Base-by-base conservation (phyloP, 2,329 filamentous ascomycete species). In the Pseudogymnoascus sp. region DNA sequence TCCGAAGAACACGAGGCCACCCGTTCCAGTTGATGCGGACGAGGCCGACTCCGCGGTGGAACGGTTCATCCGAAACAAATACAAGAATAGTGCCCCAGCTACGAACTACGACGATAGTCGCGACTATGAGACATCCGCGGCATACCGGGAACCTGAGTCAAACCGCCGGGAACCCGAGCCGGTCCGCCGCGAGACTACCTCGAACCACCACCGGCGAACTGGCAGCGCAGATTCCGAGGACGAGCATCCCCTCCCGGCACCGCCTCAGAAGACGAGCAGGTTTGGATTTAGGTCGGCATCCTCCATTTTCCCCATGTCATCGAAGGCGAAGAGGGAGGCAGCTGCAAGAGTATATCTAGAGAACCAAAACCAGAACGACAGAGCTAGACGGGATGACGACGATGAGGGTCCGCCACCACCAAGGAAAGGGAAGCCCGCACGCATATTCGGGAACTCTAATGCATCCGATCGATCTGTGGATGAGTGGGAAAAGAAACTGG, bases 41-140 rank as follows among this genome's bases (percentile, higher is more conserved):
- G 93, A 97, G 78, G 90, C 89, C 59, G 93, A 99, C 74, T 89
- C 90, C 10, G 91, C 90, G 28, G 95, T 99, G 89, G 95, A 99
- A 77, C 85, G 91, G 65, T 97, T 93, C 75, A 96, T 99, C 69
- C 84, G 93, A 65, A 88, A 93, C 72, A 99, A 99, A 76, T 99
- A 99, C 76, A 87, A 93, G 73, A 87, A 71, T 23, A 68, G 76
- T 74, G 46, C 77, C 73, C 68, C 78, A 73, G 36, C 76, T 77
- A 65, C 77, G 76, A 60, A 60, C 18, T 40, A 40, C 10, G 42
- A 62, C 10, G 18, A 62, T 59, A 25, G 16, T 38, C 59, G 36
- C 18, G 36, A 60, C 59, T 38, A 66, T 71, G 11, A 72, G 75
- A 65, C 71, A 71, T 56, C 72, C 72, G 46, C 71, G 73, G 12